Conservation (phyloP, 1,284 basidiomycete genomes). For the Apiotrichum siamense region DNA sequence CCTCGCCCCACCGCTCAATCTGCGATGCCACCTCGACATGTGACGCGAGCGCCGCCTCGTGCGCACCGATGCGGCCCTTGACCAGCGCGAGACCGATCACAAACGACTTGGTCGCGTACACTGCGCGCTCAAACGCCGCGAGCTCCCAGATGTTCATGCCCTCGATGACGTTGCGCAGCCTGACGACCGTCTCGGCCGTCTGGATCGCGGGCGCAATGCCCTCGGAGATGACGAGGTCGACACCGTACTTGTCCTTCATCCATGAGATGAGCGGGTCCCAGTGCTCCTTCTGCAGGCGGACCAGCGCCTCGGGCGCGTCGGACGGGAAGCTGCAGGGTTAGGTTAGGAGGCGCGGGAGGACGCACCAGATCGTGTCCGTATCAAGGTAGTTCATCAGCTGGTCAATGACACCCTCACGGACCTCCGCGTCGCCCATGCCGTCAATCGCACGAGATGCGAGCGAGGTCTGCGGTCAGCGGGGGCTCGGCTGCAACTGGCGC, state of each 20-base stretch:
- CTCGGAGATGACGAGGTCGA: slow-evolving; percentile 62
- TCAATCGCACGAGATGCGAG: slow-evolving; percentile 85
- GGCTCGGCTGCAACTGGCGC: slow-evolving; percentile 29
- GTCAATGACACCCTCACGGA: slow-evolving; percentile 62
- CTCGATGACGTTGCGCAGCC: slow-evolving; percentile 57
- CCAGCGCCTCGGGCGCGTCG: slow-evolving; percentile 67
- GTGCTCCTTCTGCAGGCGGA: slow-evolving; percentile 71
- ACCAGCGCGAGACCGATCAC: slow-evolving; percentile 81
- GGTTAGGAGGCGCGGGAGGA: background rate
- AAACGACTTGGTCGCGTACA: slow-evolving; percentile 87
- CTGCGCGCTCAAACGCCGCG: slow-evolving; percentile 87
- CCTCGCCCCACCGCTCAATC: slow-evolving; percentile 95
- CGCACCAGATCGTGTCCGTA: slow-evolving; percentile 89
- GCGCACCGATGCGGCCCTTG: slow-evolving; percentile 65
- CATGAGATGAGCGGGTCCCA: slow-evolving; percentile 87
- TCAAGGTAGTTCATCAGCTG: slow-evolving; percentile 80
- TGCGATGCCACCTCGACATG: slow-evolving; percentile 93
- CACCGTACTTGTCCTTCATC: slow-evolving; percentile 60
- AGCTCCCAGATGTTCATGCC: slow-evolving; percentile 74
- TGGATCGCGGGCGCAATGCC: slow-evolving; percentile 66
- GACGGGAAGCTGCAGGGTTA: slow-evolving; percentile 68
- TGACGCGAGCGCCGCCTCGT: slow-evolving; percentile 73
- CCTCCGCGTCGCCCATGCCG: slow-evolving; percentile 57
- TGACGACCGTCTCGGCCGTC: slow-evolving; percentile 59
- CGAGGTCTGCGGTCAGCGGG: slow-evolving; percentile 60